phyloP scores from a whole-genome alignment of 2,329 filamentous ascomycete genomes.

The Rutstroemia sp. region DNA sequence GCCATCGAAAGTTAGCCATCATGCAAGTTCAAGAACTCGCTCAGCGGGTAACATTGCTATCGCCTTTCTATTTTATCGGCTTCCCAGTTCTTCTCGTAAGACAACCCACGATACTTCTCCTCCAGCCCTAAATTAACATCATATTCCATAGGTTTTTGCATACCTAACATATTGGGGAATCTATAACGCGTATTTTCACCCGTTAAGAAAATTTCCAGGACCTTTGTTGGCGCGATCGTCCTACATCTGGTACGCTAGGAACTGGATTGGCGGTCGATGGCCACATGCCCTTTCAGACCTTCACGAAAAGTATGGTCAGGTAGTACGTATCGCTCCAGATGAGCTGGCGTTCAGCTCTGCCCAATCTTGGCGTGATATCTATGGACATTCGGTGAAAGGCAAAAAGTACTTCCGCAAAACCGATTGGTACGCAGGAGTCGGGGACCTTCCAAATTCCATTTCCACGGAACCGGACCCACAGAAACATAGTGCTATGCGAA shows the following conservation, averaged over 20 bases:
- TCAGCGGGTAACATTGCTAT: too few relatives aligned
- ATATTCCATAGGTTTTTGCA: not conserved
- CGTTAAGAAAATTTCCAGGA: conserved; percentile 6
- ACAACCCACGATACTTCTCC: not conserved
- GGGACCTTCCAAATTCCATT: not conserved
- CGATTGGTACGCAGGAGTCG: conserved; percentile 4
- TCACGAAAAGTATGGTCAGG: not conserved
- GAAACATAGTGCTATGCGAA: not conserved
- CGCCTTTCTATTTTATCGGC: not conserved
- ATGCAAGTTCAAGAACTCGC: too few relatives aligned
- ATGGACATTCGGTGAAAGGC: conserved; percentile 1
- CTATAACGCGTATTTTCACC: conserved; percentile 6
- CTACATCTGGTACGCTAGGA: conserved; percentile 5
- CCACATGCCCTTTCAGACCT: not conserved
- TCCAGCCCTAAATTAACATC: not conserved
- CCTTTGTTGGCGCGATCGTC: not conserved
- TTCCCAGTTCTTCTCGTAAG: not conserved
- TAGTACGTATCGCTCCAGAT: not conserved
- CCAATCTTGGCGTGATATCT: conserved; percentile 2
- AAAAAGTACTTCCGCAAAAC: conserved; percentile 5
- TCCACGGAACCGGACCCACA: not conserved
- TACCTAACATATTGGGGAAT: not conserved
- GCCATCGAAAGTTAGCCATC: too few relatives aligned
- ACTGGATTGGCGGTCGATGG: conserved; percentile 3
- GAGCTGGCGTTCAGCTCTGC: conserved; percentile 4